Evolutionary conservation across 208 protist genomes (phyloP).

Genomic region (Phytomonas sp.): DNA sequence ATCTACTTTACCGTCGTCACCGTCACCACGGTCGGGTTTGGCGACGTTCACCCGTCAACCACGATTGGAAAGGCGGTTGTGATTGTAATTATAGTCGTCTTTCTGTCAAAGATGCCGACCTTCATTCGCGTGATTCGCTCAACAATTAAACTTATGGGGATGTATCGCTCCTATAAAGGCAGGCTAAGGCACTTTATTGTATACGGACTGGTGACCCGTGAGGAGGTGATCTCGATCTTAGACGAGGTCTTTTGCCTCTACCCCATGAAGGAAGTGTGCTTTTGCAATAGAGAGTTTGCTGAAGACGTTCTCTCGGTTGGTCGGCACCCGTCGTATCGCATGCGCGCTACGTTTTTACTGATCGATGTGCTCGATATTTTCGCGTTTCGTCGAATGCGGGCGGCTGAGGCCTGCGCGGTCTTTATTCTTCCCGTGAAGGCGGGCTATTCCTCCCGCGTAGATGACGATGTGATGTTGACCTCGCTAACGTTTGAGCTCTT

Average conservation of each 20-base stretch:
- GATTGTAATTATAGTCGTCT: constrained; percentile 77
- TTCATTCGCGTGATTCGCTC: constrained; percentile 67
- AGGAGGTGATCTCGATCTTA: constrained; percentile 69
- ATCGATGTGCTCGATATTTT: constrained; percentile 51
- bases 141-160: constrained; percentile 46
- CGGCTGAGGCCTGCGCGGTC: constrained; percentile 45
- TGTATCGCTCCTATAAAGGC: constrained; percentile 62
- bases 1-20: constrained; percentile 80
- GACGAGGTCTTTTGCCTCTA: constrained; percentile 83
- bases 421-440: constrained; percentile 68
- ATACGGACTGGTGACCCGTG: constrained; percentile 56
- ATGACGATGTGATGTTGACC: constrained; percentile 81
- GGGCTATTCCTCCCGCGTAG: constrained; percentile 58
- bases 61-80: constrained; percentile 44
- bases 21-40: constrained; percentile 74
- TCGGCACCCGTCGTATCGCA: constrained; percentile 66
- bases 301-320: constrained; percentile 61
- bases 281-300: constrained; percentile 67
- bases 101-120: constrained; percentile 75
- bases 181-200: constrained; percentile 71
- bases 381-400: constrained; percentile 56
- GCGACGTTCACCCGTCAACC: constrained; percentile 66
- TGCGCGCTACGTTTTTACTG: constrained; percentile 66
- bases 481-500: constrained; percentile 75
- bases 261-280: constrained; percentile 79